A percentile compares a stretch with the other conserved stretches of the same genome.
Conservation (phyloP, 2,329 filamentous ascomycete species). For the Exophiala bonariae region DNA sequence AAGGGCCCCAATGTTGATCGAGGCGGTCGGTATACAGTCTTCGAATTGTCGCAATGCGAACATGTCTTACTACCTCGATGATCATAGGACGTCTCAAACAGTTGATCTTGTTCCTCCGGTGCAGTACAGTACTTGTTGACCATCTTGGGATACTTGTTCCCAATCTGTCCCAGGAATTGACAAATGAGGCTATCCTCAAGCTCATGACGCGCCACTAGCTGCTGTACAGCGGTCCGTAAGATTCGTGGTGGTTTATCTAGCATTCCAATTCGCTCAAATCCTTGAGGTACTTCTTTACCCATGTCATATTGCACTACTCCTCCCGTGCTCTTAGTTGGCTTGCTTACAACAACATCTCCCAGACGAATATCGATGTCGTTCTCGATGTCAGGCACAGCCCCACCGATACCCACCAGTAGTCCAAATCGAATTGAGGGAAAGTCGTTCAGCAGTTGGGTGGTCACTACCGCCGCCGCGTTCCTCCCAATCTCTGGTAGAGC, state of each 20-base stretch:
- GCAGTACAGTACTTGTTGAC: not conserved
- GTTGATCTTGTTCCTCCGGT: constrained; percentile 3
- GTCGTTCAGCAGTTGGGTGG: constrained; percentile 17
- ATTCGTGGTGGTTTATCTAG: constrained; percentile 24
- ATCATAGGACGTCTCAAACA: constrained; percentile 28
- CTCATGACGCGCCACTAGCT: constrained; percentile 19
- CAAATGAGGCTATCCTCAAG: not conserved
- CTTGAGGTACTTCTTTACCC: constrained; percentile 21
- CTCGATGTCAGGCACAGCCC: constrained; percentile 27
- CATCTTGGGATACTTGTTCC: not conserved
- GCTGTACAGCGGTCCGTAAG: constrained; percentile 16
- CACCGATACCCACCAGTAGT: constrained; percentile 48
- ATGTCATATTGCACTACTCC: constrained; percentile 29
- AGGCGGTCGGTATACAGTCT: not conserved
- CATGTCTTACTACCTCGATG: constrained; percentile 18
- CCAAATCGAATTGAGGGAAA: constrained; percentile 26
- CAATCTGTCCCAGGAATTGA: not conserved
- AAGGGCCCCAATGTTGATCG: not conserved
- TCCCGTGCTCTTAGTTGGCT: constrained; percentile 6
- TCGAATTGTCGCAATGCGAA: not conserved
- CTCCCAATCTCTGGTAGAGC: constrained; percentile 18
- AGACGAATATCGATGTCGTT: constrained; percentile 23
- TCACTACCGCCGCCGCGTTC: constrained; percentile 13
- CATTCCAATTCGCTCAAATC: constrained; percentile 19
- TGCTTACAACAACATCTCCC: constrained; percentile 31